phyloP scores from a whole-genome alignment of 2,329 filamentous ascomycete species.

The Coleophoma eucalyptorum region DNA sequence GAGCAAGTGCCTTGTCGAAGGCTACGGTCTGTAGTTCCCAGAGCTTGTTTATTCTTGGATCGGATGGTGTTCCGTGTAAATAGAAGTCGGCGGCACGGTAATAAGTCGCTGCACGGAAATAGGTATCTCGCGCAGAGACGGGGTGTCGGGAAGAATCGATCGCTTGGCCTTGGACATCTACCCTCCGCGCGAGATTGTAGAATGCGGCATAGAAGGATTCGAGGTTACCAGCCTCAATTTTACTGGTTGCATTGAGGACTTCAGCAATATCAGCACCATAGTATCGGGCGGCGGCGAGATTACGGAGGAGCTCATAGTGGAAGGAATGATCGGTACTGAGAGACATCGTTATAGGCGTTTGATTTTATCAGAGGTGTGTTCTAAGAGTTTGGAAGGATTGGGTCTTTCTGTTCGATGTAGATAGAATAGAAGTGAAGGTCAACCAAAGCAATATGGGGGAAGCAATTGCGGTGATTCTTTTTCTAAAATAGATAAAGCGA shows the following conservation, averaged over 20 bases:
- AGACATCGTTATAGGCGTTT: conserved; percentile 8
- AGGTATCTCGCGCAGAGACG: conserved; percentile 24
- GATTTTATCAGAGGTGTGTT: no score
- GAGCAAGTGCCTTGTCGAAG: conserved; percentile 34
- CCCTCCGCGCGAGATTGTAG: conserved; percentile 2
- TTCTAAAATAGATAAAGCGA: no score
- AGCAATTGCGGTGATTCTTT: no score
- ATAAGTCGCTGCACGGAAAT: conserved; percentile 31
- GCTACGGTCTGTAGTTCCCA: conserved; percentile 22
- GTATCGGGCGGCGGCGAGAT: conserved; percentile 15
- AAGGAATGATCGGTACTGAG: conserved; percentile 20
- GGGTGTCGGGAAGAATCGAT: conserved; percentile 16
- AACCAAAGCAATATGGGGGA: no score
- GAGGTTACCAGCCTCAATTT: conserved; percentile 4
- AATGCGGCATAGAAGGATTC: conserved; percentile 3
- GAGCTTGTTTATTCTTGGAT: conserved; percentile 33
- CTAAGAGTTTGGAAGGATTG: no score
- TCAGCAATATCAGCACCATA: conserved; percentile 1
- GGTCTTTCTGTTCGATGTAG: no score
- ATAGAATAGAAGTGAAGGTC: no score
- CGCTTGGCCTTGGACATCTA: conserved; percentile 8
- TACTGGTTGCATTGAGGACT: background rate
- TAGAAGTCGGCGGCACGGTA: conserved; percentile 29
- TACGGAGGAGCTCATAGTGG: conserved; percentile 23
- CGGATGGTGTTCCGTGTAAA: conserved; percentile 35